Conservation (phyloP, 371 early-diverging fungal species). For the Apophysomyces sp. region DNA sequence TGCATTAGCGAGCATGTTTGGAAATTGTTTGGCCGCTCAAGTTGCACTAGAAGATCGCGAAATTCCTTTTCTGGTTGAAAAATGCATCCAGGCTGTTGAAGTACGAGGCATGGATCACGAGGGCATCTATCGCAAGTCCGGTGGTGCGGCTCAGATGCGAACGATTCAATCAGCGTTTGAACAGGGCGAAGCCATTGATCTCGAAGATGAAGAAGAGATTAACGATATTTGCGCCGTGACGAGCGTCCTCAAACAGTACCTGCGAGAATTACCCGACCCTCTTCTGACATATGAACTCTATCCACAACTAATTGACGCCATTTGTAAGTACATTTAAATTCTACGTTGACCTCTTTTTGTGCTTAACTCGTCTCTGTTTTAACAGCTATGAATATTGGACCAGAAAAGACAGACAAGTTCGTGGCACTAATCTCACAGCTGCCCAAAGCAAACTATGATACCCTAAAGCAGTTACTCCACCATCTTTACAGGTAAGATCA, state of each 20-base stretch:
- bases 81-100: slow-evolving; percentile 82
- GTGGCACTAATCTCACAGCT: slow-evolving; percentile 30
- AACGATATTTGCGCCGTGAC: slow-evolving; percentile 79
- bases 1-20: slow-evolving; percentile 25
- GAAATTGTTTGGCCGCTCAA: slow-evolving; percentile 25
- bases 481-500: slow-evolving; percentile 40
- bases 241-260: slow-evolving; percentile 92
- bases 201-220: slow-evolving; percentile 51
- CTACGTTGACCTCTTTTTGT: background rate
- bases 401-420: slow-evolving; percentile 26
- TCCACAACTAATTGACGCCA: slow-evolving; percentile 71
- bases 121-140: slow-evolving; percentile 94
- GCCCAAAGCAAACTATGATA: slow-evolving; percentile 46
- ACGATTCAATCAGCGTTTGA: slow-evolving; percentile 58
- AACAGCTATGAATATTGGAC: slow-evolving; percentile 13
- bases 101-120: slow-evolving; percentile 75
- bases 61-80: slow-evolving; percentile 74
- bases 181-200: slow-evolving; percentile 45
- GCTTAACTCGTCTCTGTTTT: background rate
- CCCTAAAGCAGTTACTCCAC: slow-evolving; percentile 30
- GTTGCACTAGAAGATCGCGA: slow-evolving; percentile 27
- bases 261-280: slow-evolving; percentile 91
- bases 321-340: slow-evolving; percentile 33
- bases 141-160: slow-evolving; percentile 82
- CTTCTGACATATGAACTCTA: slow-evolving; percentile 83